A percentile compares a stretch with the other conserved stretches of the same genome.
phyloP scores from a whole-genome alignment of 345 rosid genomes.

The Erucastrum elatum region DNA sequence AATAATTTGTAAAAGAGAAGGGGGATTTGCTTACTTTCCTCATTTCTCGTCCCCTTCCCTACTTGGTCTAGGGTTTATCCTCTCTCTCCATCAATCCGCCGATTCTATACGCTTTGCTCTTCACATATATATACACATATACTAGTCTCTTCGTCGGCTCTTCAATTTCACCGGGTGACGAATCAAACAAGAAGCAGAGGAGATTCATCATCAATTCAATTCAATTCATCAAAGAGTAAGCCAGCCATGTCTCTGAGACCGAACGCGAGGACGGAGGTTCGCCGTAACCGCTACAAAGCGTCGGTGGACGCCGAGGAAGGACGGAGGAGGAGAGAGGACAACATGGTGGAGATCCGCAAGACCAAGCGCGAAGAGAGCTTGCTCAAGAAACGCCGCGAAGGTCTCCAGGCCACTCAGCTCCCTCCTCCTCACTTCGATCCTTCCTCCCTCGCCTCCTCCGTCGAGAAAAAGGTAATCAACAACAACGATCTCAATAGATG shows the following conservation, averaged over 20 bases:
- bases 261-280: conserved; percentile 68
- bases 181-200: background rate
- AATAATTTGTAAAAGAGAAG: background rate
- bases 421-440: conserved; percentile 41
- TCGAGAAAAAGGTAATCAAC: conserved; percentile 65
- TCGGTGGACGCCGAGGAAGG: conserved; percentile 89
- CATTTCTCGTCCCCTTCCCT: conserved; percentile 23
- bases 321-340: conserved; percentile 81
- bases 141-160: background rate
- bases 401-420: conserved; percentile 53
- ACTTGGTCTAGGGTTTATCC: conserved; percentile 31
- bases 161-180: background rate
- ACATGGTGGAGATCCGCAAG: conserved; percentile 95
- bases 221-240: background rate
- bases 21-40: background rate
- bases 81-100: conserved; percentile 23
- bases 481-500: background rate
- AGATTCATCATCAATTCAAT: background rate
- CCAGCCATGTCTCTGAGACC: conserved; percentile 72
- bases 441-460: conserved; percentile 41
- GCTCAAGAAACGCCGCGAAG: conserved; percentile 86
- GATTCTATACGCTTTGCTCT: background rate
- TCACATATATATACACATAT: background rate
- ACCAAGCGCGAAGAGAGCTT: conserved; percentile 81
- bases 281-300: conserved; percentile 75